Evolutionary conservation across 148 eudicot genomes (phyloP).

Genomic region (Beta vulgaris): DNA sequence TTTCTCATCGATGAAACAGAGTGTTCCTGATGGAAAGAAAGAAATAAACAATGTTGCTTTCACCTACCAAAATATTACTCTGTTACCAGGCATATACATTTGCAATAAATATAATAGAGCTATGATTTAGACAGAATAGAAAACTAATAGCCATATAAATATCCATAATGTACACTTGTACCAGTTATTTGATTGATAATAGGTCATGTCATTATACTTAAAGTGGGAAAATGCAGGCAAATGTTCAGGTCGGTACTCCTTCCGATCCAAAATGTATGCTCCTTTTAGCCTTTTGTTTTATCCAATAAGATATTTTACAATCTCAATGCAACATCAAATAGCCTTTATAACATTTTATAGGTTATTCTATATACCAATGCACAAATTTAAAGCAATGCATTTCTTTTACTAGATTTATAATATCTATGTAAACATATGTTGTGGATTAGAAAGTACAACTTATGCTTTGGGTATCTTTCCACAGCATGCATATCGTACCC

Average conservation of each 20-base stretch:
- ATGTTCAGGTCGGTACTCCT: neutral
- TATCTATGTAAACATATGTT: too few relatives aligned
- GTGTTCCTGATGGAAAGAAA: slow-evolving; percentile 44
- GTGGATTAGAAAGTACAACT: too few relatives aligned
- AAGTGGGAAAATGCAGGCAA: neutral
- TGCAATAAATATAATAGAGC: neutral
- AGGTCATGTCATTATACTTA: neutral
- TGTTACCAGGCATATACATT: slow-evolving; percentile 2
- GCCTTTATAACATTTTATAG: too few relatives aligned
- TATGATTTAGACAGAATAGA: neutral
- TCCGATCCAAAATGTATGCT: neutral
- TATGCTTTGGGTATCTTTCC: too few relatives aligned
- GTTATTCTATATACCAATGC: too few relatives aligned
- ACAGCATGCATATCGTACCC: neutral
- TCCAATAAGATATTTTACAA: neutral
- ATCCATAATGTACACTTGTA: too few relatives aligned
- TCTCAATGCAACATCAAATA: neutral
- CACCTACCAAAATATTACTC: neutral
- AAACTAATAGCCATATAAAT: neutral
- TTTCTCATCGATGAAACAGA: slow-evolving; percentile 47
- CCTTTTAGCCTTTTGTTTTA: neutral
- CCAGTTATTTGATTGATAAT: slow-evolving; percentile 1
- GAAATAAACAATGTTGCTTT: neutral
- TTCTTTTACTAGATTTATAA: too few relatives aligned
- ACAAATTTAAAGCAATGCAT: too few relatives aligned